Conservation (phyloP, 1,284 basidiomycete genomes). For the Termitomyces sp. region DNA sequence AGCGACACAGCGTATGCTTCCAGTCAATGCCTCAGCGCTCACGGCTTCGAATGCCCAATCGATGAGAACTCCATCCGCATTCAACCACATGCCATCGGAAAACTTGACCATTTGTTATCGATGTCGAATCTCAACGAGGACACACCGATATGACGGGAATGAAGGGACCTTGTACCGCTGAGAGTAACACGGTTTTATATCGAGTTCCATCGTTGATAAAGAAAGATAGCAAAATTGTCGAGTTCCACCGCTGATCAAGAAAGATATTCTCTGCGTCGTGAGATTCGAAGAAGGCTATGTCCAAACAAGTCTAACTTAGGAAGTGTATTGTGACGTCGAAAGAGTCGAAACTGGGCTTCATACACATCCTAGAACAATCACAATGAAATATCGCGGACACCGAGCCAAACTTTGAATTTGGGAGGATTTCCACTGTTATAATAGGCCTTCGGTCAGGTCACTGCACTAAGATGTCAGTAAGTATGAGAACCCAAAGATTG, state of each 20-base stretch:
- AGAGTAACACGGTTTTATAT: background rate
- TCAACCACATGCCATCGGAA: conserved; percentile 29
- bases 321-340: background rate
- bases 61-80: conserved; percentile 21
- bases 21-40: conserved; percentile 20
- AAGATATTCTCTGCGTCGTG: background rate
- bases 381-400: background rate
- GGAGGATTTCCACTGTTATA: background rate
- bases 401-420: no score
- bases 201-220: background rate
- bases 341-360: background rate
- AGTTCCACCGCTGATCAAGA: background rate
- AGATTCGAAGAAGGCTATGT: background rate
- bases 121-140: background rate
- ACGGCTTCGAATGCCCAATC: conserved; percentile 27
- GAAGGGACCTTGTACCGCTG: background rate
- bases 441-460: background rate
- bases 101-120: conserved; percentile 21
- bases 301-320: background rate
- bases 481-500: background rate
- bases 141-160: background rate
- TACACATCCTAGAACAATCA: background rate
- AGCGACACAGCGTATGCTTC: conserved; percentile 23
- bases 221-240: no score
- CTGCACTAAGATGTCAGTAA: background rate